Percentiles rank a stretch among this genome's conserved stretches.
Conservation (phyloP, 495 filamentous ascomycete species). For the Neurospora sp. region DNA sequence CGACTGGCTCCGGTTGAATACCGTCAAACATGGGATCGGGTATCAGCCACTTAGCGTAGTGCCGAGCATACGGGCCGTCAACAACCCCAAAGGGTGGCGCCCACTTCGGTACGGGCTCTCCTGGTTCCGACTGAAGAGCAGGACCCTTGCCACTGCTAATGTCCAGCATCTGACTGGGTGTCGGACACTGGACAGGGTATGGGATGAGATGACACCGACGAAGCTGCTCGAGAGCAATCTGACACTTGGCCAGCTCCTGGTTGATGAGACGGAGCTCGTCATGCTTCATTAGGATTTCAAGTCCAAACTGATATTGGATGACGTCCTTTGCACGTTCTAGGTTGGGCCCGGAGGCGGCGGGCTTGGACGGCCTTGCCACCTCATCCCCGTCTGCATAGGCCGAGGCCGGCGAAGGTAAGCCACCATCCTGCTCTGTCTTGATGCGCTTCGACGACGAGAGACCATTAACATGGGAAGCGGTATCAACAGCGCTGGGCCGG, state of each 20-base stretch:
- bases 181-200: conserved; percentile 57
- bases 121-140: conserved; percentile 44
- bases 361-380: conserved; percentile 8
- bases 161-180: conserved; percentile 49
- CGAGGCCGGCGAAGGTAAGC: conserved; percentile 22
- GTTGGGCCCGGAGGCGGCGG: conserved; percentile 7
- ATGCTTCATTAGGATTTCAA: conserved; percentile 91
- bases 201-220: conserved; percentile 85
- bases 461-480: not conserved
- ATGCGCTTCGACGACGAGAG: conserved; percentile 21
- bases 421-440: conserved; percentile 25
- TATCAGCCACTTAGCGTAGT: conserved; percentile 90
- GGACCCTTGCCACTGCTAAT: conserved; percentile 63
- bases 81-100: conserved; percentile 80
- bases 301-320: conserved; percentile 75
- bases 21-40: conserved; percentile 83
- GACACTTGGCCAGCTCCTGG: conserved; percentile 92
- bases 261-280: conserved; percentile 88
- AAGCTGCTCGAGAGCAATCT: conserved; percentile 89
- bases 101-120: conserved; percentile 50
- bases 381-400: conserved; percentile 14
- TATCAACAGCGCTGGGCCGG: conserved; percentile 25
- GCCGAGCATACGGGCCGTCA: conserved; percentile 83
- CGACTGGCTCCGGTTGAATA: conserved; percentile 28
- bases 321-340: conserved; percentile 50